phyloP scores from a whole-genome alignment of 2,329 filamentous ascomycete species.

The Pseudopyrenochaeta lycopersici region DNA sequence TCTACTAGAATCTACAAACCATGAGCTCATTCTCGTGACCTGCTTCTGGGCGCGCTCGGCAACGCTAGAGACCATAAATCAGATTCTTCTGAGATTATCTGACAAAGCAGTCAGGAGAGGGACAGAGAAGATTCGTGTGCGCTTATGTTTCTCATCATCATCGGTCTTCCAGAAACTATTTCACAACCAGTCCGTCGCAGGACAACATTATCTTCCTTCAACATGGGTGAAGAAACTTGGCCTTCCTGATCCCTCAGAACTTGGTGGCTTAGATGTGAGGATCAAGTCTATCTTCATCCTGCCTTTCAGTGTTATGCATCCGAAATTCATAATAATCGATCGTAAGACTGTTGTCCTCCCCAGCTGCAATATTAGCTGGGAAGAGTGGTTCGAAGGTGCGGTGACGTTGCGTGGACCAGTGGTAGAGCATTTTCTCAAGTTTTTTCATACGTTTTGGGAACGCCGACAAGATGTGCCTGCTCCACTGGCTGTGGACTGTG shows the following conservation, averaged over 20 bases:
- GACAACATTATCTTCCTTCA: slow-evolving; percentile 67
- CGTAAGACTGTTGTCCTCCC: slow-evolving; percentile 72
- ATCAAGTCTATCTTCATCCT: slow-evolving; percentile 82
- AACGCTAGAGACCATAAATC: slow-evolving; percentile 66
- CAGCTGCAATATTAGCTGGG: slow-evolving; percentile 87
- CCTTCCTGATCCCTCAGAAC: slow-evolving; percentile 65
- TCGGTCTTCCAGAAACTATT: slow-evolving; percentile 78
- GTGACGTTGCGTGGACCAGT: slow-evolving; percentile 71
- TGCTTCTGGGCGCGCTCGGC: slow-evolving; percentile 81
- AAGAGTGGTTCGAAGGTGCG: slow-evolving; percentile 85
- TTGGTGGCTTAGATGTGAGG: slow-evolving; percentile 70
- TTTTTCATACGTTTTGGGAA: slow-evolving; percentile 76
- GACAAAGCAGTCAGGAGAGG: slow-evolving; percentile 48
- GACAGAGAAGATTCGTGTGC: slow-evolving; percentile 64
- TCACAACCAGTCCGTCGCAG: slow-evolving; percentile 70
- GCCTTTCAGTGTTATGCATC: slow-evolving; percentile 87
- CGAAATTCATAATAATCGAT: slow-evolving; percentile 82
- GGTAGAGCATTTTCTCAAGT: slow-evolving; percentile 69
- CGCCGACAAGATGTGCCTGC: slow-evolving; percentile 26
- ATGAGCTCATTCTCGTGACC: slow-evolving; percentile 78
- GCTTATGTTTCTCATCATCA: slow-evolving; percentile 79
- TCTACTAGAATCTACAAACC: slow-evolving; percentile 66
- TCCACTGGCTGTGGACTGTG: not conserved
- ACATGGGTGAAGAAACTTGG: slow-evolving; percentile 71
- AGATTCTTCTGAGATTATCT: slow-evolving; percentile 69